A percentile compares a stretch with the other conserved stretches of the same genome.
Evolutionary conservation across 2,329 filamentous ascomycete species (phyloP).

Genomic region (Macrophomina pseudophaseolina): DNA sequence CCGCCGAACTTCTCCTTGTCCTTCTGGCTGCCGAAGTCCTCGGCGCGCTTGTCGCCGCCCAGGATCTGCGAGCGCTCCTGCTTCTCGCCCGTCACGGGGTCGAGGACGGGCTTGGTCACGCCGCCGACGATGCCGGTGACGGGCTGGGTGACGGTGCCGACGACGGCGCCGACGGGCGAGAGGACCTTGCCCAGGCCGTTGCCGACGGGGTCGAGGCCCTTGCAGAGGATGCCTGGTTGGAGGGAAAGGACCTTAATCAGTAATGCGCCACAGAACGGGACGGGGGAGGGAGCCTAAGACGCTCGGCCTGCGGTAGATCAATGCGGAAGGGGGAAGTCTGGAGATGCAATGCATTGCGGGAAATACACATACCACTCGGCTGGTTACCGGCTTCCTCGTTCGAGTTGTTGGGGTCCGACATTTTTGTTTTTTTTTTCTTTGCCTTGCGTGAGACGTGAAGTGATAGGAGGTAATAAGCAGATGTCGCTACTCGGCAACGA

Average conservation of each 20-base stretch:
- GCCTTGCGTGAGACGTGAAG: too few species aligned
- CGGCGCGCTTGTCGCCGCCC: slow-evolving; percentile 45
- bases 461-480: neutral
- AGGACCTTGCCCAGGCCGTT: slow-evolving; percentile 45
- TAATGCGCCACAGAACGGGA: too few species aligned
- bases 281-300: too few species aligned
- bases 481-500: neutral
- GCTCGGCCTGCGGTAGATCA: too few species aligned
- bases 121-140: slow-evolving; percentile 44
- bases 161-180: slow-evolving; percentile 44
- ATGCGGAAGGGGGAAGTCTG: neutral
- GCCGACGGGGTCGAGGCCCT: slow-evolving; percentile 34
- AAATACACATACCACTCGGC: slow-evolving; percentile 15
- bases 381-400: slow-evolving; percentile 22
- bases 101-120: slow-evolving; percentile 42
- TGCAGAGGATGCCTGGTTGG: slow-evolving; percentile 28
- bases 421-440: neutral
- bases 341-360: neutral
- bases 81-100: slow-evolving; percentile 41
- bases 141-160: slow-evolving; percentile 45
- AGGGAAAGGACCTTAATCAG: too few species aligned
- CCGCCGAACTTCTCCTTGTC: slow-evolving; percentile 47
- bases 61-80: slow-evolving; percentile 43
- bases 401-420: slow-evolving; percentile 21
- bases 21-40: slow-evolving; percentile 21